phyloP scores from a whole-genome alignment of 169 alveolate species.

The Plasmodium adleri region DNA sequence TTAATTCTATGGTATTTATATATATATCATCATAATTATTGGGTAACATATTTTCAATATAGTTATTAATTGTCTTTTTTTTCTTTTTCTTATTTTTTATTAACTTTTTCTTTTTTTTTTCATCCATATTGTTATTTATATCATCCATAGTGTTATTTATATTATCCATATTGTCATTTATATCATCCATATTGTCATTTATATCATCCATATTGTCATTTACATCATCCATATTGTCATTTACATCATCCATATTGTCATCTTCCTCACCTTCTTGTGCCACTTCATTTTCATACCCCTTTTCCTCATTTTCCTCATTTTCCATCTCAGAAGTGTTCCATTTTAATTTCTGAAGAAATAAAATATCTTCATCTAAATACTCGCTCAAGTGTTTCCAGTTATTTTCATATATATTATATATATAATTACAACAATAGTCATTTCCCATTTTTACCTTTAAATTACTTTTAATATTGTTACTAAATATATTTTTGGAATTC shows the following conservation, averaged over 20 bases:
- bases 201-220: neutral
- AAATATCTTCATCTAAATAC: slow-evolving; percentile 59
- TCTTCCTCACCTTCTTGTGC: slow-evolving; percentile 4
- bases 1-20: slow-evolving; percentile 63
- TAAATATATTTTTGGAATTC: slow-evolving; percentile 84
- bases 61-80: slow-evolving; percentile 29
- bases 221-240: neutral
- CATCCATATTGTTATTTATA: neutral
- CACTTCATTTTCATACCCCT: neutral
- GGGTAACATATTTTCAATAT: slow-evolving; percentile 70
- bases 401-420: slow-evolving; percentile 57
- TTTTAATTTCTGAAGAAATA: slow-evolving; percentile 42
- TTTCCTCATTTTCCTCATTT: neutral
- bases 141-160: neutral
- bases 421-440: slow-evolving; percentile 68
- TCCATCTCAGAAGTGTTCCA: slow-evolving; percentile 29
- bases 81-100: slow-evolving; percentile 18
- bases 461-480: slow-evolving; percentile 79
- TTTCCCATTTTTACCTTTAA: slow-evolving; percentile 74
- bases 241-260: neutral
- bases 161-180: slow-evolving; percentile 6
- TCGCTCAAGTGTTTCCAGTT: slow-evolving; percentile 69
- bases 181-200: neutral
- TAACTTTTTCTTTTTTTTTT: neutral
- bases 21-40: slow-evolving; percentile 67